Conservation (phyloP, 2,329 filamentous ascomycete genomes). For the Atkinsonella hypoxylon region DNA sequence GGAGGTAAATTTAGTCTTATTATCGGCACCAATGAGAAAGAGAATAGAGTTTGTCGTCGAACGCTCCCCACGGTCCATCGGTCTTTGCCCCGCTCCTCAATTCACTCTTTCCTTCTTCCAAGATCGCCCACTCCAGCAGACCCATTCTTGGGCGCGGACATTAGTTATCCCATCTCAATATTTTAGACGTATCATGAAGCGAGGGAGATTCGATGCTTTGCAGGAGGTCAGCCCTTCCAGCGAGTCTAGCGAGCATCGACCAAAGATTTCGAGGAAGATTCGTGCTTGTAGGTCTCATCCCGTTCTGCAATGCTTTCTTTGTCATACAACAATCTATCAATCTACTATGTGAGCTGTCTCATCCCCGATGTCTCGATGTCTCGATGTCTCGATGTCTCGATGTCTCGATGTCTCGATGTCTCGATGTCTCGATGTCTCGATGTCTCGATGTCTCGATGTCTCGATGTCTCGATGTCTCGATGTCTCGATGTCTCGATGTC, state of each 20-base stretch:
- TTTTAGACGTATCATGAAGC: constrained; percentile 11
- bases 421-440: not conserved
- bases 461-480: not conserved
- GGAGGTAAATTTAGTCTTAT: too few species aligned
- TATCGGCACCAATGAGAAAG: too few species aligned
- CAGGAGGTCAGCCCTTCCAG: constrained; percentile 9
- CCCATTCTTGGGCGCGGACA: constrained; percentile 21
- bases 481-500: not conserved
- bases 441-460: not conserved
- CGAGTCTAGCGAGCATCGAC: constrained; percentile 9
- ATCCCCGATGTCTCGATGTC: not conserved
- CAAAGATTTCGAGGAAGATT: constrained; percentile 21
- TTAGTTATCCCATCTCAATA: constrained; percentile 3
- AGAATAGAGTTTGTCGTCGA: not conserved
- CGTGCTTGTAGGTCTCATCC: constrained; percentile 17
- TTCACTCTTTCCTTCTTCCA: not conserved
- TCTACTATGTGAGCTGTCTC: not conserved
- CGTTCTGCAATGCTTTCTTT: not conserved
- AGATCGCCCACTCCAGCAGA: not conserved
- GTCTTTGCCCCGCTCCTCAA: constrained; percentile 7
- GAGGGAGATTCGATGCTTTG: constrained; percentile 11
- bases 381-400: not conserved
- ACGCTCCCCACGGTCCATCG: constrained; percentile 1
- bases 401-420: not conserved
- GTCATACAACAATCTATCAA: too few species aligned